Conservation (phyloP, 202 grass and related monocot genomes). For the Saccharum hybrid region DNA sequence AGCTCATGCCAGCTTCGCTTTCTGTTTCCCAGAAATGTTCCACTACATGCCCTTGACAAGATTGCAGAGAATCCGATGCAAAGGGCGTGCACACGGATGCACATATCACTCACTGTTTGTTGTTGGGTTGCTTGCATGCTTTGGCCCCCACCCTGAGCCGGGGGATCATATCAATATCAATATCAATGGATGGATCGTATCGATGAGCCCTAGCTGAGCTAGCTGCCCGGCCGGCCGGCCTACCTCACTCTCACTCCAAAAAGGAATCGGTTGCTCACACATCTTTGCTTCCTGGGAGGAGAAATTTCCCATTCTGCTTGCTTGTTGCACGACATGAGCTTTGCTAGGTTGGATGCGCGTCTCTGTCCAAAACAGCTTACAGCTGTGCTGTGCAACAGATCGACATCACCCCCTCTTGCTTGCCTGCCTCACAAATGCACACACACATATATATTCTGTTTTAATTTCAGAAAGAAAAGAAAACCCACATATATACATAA, state of each 20-base stretch:
- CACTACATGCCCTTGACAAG: conserved; percentile 42
- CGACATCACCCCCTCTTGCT: background rate
- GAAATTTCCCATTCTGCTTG: conserved; percentile 24
- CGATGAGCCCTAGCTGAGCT: background rate
- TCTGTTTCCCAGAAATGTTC: conserved; percentile 21
- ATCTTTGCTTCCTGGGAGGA: conserved; percentile 52
- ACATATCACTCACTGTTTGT: conserved; percentile 26
- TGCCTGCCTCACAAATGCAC: background rate
- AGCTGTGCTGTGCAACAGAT: conserved; percentile 16
- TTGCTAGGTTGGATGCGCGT: conserved; percentile 16
- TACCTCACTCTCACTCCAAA: background rate
- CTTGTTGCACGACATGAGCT: conserved; percentile 5
- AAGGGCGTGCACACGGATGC: conserved; percentile 27
- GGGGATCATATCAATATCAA: background rate
- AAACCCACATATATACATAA: too few relatives aligned
- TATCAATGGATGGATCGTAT: background rate
- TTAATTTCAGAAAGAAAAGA: too few relatives aligned
- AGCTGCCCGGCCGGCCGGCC: background rate
- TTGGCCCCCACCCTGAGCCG: background rate
- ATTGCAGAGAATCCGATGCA: conserved; percentile 59
- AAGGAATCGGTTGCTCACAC: conserved; percentile 40
- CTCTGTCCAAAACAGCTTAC: conserved; percentile 26
- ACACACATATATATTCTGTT: background rate
- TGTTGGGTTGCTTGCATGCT: conserved; percentile 24
- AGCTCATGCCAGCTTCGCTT: conserved; percentile 9